Base-by-base conservation (phyloP, 2,329 filamentous ascomycete genomes). In the Monilinia laxa region DNA sequence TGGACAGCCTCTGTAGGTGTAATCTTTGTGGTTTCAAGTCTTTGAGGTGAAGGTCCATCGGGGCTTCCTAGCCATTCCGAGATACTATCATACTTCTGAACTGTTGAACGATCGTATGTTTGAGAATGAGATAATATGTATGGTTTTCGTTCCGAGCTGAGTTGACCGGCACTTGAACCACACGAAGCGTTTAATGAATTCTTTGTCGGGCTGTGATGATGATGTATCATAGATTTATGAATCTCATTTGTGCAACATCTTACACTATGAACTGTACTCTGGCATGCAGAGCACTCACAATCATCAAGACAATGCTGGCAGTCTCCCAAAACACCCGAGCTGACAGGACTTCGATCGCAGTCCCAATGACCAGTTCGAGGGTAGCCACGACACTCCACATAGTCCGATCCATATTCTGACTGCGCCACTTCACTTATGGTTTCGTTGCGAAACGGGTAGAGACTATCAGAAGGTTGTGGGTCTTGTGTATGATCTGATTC, bases 291-390 rank as follows among this genome's bases (percentile, higher is more conserved):
- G 64, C 71, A 74, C 20, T 69, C 67, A 51, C 71, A 75, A 58
- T 74, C 73, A 56, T 75, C 70, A 35, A 71, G 68, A 49, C 72
- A 75, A 55, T 75, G 73, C 59, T 75, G 73, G 31, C 74, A 75
- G 58, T 70, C 68, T 35, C 73, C 74, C 55, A 75, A 62, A 23
- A 71, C 49, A 2, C 71, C 73, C 4, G 68, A 64, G 28, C 42
- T 66, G 10, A 67, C 59, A n/a, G 71, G 70, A 51, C 72, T 74
- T 10, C 70, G 66, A 35, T 69, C 66, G 20, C 66, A 58, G n/a
- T 52, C 63, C 45, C 65, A 45, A 63, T 74, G 71, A 28, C 72
- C 71, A 25, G 73, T 74, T 53, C 69, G 62, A 53, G 73, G 73
- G 67, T 73, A 74, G 2, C 72, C 73, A 56, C 65, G 65, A 52